Percentiles rank a stretch among this genome's conserved stretches.
Conservation (phyloP, 371 early-diverging fungal species). For the Gilbertella persicaria region DNA sequence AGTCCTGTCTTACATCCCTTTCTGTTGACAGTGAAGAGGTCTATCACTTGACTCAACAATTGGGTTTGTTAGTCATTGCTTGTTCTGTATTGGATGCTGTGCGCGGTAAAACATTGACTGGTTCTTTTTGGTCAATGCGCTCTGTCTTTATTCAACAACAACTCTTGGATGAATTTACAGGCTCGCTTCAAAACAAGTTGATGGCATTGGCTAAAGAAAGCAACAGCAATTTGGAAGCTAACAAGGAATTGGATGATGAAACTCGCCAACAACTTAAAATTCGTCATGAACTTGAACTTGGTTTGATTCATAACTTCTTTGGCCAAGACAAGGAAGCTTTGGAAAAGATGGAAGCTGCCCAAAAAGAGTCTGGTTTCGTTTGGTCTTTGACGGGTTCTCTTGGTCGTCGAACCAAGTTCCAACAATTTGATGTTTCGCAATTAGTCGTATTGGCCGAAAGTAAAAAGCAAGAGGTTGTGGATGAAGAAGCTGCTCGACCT, state of each 20-base stretch:
- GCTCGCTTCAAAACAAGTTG: slow-evolving; percentile 59
- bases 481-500: slow-evolving; percentile 47
- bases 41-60: slow-evolving; percentile 75
- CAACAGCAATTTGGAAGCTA: slow-evolving; percentile 9
- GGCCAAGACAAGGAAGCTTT: slow-evolving; percentile 72
- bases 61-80: slow-evolving; percentile 71
- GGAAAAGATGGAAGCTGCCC: slow-evolving; percentile 69
- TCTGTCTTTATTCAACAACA: slow-evolving; percentile 79
- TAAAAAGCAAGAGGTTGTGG: slow-evolving; percentile 39
- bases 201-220: slow-evolving; percentile 37
- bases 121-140: slow-evolving; percentile 80
- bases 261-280: slow-evolving; percentile 49
- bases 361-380: slow-evolving; percentile 74
- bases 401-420: slow-evolving; percentile 94
- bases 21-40: slow-evolving; percentile 83
- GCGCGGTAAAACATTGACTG: slow-evolving; percentile 28
- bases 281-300: slow-evolving; percentile 75
- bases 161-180: slow-evolving; percentile 83
- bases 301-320: slow-evolving; percentile 77
- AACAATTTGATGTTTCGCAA: slow-evolving; percentile 83
- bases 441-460: slow-evolving; percentile 89
- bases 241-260: slow-evolving; percentile 6
- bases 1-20: slow-evolving; percentile 46
- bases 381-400: slow-evolving; percentile 88
- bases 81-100: slow-evolving; percentile 58